phyloP scores from a whole-genome alignment of 345 rosid genomes.

The Eucalyptus dawsonii region DNA sequence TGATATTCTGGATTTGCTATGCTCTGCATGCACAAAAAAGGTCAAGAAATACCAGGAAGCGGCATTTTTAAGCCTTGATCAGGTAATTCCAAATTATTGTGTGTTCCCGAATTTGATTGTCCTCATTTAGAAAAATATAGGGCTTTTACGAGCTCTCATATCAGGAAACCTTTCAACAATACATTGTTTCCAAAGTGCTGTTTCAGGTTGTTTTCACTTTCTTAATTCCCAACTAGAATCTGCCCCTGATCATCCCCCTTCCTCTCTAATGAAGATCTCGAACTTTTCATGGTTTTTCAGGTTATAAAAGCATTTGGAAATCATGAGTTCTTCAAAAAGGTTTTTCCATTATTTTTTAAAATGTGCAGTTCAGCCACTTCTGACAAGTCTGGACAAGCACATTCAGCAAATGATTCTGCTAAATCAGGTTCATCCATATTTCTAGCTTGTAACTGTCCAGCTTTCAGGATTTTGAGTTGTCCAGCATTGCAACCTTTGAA shows the following conservation, averaged over 20 bases:
- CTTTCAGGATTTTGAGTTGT: too few species aligned
- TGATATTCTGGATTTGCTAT: conserved; percentile 44
- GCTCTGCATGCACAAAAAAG: conserved; percentile 65
- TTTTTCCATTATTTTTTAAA: conserved; percentile 55
- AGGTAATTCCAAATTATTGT: conserved; percentile 19
- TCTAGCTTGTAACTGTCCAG: too few species aligned
- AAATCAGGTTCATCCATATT: conserved; percentile 39
- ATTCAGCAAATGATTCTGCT: conserved; percentile 27
- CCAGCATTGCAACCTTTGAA: too few species aligned
- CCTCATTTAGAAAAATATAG: neutral
- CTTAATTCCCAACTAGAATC: too few species aligned
- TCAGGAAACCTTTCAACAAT: neutral
- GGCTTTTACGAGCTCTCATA: neutral
- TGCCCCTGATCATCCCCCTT: too few species aligned
- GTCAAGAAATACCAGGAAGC: conserved; percentile 66
- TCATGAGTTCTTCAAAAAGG: conserved; percentile 44
- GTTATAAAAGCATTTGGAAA: conserved; percentile 12
- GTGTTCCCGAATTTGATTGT: neutral
- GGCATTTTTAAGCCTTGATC: conserved; percentile 59
- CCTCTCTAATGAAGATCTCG: too few species aligned
- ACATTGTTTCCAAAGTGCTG: neutral
- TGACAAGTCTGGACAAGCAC: conserved; percentile 18
- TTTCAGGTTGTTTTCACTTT: neutral
- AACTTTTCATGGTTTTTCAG: conserved; percentile 11
- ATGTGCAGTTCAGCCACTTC: conserved; percentile 44